Evolutionary conservation across 495 filamentous ascomycete species (phyloP), one percentile per base, ranked within the genome.

Genomic region (Penicillium nucicola): DNA sequence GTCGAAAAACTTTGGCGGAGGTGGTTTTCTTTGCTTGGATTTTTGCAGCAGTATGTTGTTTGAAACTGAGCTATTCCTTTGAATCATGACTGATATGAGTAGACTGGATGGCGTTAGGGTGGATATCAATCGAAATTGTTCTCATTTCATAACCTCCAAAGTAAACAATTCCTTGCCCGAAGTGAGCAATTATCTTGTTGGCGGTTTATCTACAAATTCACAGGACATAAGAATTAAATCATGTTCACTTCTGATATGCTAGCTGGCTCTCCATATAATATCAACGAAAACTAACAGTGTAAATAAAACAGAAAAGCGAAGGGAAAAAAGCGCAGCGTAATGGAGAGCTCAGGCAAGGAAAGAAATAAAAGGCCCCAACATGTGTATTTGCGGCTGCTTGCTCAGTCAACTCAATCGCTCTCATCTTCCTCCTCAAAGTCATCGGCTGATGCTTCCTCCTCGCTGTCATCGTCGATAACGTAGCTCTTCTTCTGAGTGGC

Each of bases 401-500:
- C 42, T 32, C 22, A n/a, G 4, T 31, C 36, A 25, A 15, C 18
- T 20, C 61, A 76, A n/a, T 76, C 73, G 48, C 66, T 67, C 22
- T 75, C 67, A 35, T 59, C 70, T 39, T 48, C 46, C 1, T 68
- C 65, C 15, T 66, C 62, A 46, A 75, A 74, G 55, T 71, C 71
- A 57, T 71, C 66, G 8, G 41, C 65, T 4, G 65, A 71, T 14
- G 47, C 68, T 18, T 75, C 72, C 22, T 78, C 75, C 7, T 77
- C 77, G 31, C 69, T 76, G 37, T 79, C 78, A 52, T 80, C 76
- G 23, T 75, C 75, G 30, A 82, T 68, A 22, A 79, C 72, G 64
- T 85, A 86, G 46, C 69, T 79, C 60, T 81, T 77, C 55, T 73
- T 74, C 50, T 72, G 58, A 11, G 67, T 61, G 3, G 79, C 65